Evolutionary conservation across 805 yeast genomes (phyloP), one percentile per base, ranked within the genome.

Genomic region (Kuraishia cidri): DNA sequence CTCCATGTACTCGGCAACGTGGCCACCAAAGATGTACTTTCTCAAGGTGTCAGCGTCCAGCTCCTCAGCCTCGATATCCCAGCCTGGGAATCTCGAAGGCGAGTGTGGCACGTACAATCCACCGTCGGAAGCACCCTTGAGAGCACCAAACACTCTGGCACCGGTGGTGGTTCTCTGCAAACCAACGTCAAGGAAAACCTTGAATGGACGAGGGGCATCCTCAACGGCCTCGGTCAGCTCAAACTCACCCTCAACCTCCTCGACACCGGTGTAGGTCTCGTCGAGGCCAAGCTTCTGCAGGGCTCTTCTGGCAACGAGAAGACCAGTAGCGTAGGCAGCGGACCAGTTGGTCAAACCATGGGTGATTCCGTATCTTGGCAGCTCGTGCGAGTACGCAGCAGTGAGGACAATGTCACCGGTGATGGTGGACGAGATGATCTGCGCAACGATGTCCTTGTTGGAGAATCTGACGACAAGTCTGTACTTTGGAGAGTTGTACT

Each of bases 311-410:
- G 98, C 98, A 62, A 92, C 79, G 64, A 92, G 77, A 53, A 92
- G 75, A 79, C 98, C 98, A 57, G 85, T 83, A 59, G 97, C 97
- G 76, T 92, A 92, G 66, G 96, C 97, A 65, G 98, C 97, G 44
- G 98, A 73, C 98, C 98, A 92, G 94, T 92, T 92, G 66, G 98
- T 90, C 67, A 92, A 79, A 82, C 98, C 98, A 71, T 85, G 95
- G 62, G 73, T 75, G 62, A 92, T 86, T 64, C 98, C 98, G 79
- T 85, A 92, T 62, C 72, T 76, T 75, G 97, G 97, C 61, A 92
- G 80, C 76, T 92, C 98, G 60, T 92, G 97, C 48, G 98, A 75
- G 80, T 92, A 92, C 64, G 98, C 98, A 65, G 97, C 90, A 52
- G 95, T 75, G 61, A 92, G 75, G 43, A 90, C 97, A 58, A 84